These are phyloP conservation scores for Polychytrium aggregatum DNA, from an alignment of 192 early-diverging fungal genomes.

Conservation along the genomic window DNA sequence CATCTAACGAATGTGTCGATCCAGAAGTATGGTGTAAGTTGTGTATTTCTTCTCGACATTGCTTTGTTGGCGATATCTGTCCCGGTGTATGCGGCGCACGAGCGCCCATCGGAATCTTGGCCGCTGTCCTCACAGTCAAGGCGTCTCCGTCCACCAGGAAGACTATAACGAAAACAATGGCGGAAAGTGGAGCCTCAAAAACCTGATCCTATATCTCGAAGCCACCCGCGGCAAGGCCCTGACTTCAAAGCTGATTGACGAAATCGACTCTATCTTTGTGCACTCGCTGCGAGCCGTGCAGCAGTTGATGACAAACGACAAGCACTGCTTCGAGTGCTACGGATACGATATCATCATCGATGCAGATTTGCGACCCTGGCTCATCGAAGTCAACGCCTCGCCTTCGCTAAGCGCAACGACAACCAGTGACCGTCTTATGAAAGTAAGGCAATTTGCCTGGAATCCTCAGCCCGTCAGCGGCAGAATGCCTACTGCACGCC, in stretches of 20 bases:
- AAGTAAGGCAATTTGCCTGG: slow-evolving; percentile 13
- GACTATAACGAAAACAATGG: slow-evolving; percentile 50
- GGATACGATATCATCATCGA: slow-evolving; percentile 50
- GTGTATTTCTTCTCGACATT: background rate
- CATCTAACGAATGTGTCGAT: slow-evolving; percentile 50
- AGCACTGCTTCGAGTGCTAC: slow-evolving; percentile 48
- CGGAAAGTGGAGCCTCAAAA: slow-evolving; percentile 41
- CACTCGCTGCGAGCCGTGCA: slow-evolving; percentile 42
- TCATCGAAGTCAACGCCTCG: slow-evolving; percentile 50
- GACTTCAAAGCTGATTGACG: slow-evolving; percentile 24
- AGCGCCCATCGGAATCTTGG: too few species aligned
- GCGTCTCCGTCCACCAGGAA: slow-evolving; percentile 26
- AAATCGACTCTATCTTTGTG: slow-evolving; percentile 43
- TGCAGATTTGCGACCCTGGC: slow-evolving; percentile 36
- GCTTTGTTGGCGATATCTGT: background rate
- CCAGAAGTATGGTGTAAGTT: slow-evolving; percentile 42
- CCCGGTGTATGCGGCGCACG: too few species aligned
- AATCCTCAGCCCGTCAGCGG: background rate
- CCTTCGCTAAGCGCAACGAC: slow-evolving; percentile 40
- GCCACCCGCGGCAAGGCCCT: slow-evolving; percentile 29
- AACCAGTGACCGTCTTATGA: slow-evolving; percentile 35
- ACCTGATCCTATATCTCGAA: slow-evolving; percentile 33
- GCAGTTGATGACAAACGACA: slow-evolving; percentile 32
- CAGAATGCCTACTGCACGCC: too few species aligned
- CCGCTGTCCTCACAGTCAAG: too few species aligned